Percentiles rank a stretch among this genome's conserved stretches.
Evolutionary conservation across 2,329 filamentous ascomycete genomes (phyloP).

Genomic region (Graphilbum sp.): DNA sequence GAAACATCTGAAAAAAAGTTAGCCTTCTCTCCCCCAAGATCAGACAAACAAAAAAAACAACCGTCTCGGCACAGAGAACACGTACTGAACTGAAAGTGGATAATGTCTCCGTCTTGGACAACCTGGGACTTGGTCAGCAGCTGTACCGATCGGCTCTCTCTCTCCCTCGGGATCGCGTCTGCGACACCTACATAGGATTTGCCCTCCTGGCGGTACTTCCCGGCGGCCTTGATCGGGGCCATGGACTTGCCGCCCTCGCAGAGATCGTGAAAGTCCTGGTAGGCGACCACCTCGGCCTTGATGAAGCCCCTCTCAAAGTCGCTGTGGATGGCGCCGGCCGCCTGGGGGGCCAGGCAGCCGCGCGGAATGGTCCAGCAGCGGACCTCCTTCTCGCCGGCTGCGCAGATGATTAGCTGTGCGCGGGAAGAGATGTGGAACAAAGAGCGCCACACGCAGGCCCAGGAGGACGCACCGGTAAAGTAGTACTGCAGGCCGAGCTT

Average conservation of each 20-base stretch:
- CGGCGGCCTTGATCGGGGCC: conserved; percentile 27
- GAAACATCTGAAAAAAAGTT: conserved; percentile 3
- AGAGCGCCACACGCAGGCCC: too few species aligned
- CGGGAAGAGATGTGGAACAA: too few species aligned
- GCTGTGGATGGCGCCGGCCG: conserved; percentile 92
- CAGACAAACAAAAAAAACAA: background rate
- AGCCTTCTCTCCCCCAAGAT: too few species aligned
- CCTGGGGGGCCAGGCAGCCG: conserved; percentile 87
- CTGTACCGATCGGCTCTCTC: background rate
- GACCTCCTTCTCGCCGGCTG: conserved; percentile 27
- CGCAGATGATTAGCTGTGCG: too few species aligned
- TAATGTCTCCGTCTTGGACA: conserved; percentile 25
- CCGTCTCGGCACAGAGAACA: conserved; percentile 3
- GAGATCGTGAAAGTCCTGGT: conserved; percentile 26
- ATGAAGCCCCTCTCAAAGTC: conserved; percentile 99
- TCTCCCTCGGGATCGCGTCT: too few species aligned
- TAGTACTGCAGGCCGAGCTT: conserved; percentile 28
- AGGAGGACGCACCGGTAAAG: conserved; percentile 19
- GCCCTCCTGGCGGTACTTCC: conserved; percentile 27
- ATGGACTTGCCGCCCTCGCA: conserved; percentile 26
- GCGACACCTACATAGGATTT: conserved; percentile 25
- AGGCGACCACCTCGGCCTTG: conserved; percentile 28
- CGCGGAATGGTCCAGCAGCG: conserved; percentile 48
- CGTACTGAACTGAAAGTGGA: conserved; percentile 28
- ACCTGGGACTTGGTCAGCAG: conserved; percentile 15